phyloP scores from a whole-genome alignment of 2,329 filamentous ascomycete genomes.

The Aquanectria penicillioides region DNA sequence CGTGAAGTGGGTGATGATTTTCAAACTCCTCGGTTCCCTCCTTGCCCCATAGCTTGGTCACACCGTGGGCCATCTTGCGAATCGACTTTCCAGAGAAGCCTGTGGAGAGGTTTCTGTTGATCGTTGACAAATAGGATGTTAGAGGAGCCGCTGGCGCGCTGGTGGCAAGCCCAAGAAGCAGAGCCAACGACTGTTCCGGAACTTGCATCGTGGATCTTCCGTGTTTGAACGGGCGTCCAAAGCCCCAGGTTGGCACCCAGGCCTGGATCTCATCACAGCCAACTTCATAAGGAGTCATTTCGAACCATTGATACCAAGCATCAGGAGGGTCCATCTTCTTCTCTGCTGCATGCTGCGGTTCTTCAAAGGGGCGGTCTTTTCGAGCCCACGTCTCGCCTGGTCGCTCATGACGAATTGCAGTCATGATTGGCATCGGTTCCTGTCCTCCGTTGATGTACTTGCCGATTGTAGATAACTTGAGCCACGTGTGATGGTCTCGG shows the following conservation, averaged over 20 bases:
- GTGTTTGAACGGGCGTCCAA: conserved; percentile 14
- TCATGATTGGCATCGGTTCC: conserved; percentile 19
- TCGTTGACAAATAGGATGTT: conserved; percentile 14
- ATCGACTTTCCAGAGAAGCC: conserved; percentile 4
- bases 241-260: conserved; percentile 24
- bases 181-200: conserved; percentile 16
- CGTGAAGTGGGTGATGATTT: conserved; percentile 19
- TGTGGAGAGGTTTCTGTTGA: conserved; percentile 9
- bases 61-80: neutral
- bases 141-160: conserved; percentile 20
- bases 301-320: conserved; percentile 24
- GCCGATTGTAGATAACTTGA: conserved; percentile 9
- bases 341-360: conserved; percentile 10
- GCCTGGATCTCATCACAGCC: conserved; percentile 19
- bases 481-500: conserved; percentile 11
- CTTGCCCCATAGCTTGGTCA: conserved; percentile 16
- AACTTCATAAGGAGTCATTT: conserved; percentile 22
- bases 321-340: conserved; percentile 9
- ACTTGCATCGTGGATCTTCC: conserved; percentile 19
- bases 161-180: conserved; percentile 16
- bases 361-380: conserved; percentile 5
- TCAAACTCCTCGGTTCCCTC: conserved; percentile 19
- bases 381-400: conserved; percentile 9
- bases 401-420: conserved; percentile 19
- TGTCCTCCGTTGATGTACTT: conserved; percentile 14